phyloP scores from a whole-genome alignment of 108 stramenopile species.

The Schizochytrium sp. region DNA sequence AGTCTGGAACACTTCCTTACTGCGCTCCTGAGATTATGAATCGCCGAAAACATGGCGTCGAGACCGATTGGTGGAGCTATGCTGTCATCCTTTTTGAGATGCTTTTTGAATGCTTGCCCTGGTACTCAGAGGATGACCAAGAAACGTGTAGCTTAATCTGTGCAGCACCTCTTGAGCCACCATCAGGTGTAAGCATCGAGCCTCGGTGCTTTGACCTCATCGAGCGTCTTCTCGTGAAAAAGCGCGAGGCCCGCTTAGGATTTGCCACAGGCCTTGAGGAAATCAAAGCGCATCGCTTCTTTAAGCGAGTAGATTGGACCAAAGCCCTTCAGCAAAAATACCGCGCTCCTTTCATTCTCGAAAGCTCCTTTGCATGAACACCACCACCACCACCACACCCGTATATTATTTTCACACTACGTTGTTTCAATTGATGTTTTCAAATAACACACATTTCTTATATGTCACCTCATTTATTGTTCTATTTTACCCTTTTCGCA shows the following conservation, averaged over 20 bases:
- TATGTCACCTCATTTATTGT: too few species aligned
- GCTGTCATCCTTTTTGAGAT: conserved; percentile 50
- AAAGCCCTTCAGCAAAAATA: background rate
- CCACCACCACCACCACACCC: too few species aligned
- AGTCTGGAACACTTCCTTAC: conserved; percentile 55
- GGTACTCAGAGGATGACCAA: conserved; percentile 58
- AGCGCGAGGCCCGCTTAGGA: conserved; percentile 33
- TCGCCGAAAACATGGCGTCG: conserved; percentile 30
- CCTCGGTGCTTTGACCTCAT: conserved; percentile 50
- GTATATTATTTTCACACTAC: too few species aligned
- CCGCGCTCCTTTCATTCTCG: conserved; percentile 38
- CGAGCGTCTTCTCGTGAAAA: conserved; percentile 51
- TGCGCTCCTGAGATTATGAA: conserved; percentile 55
- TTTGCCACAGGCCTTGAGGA: conserved; percentile 1
- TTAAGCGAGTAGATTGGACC: conserved; percentile 18
- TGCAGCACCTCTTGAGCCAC: conserved; percentile 3
- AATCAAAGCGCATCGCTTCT: conserved; percentile 1
- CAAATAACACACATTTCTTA: too few species aligned
- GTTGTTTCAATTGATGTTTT: too few species aligned
- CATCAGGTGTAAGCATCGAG: background rate
- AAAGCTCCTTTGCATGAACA: background rate
- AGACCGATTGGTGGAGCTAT: conserved; percentile 59
- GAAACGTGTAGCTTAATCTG: conserved; percentile 50
- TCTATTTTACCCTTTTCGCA: too few species aligned
- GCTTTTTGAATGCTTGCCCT: conserved; percentile 58